Evolutionary conservation across 116 monocot genomes (phyloP), one percentile per base, ranked within the genome.

Genomic region (Zostera marina): DNA sequence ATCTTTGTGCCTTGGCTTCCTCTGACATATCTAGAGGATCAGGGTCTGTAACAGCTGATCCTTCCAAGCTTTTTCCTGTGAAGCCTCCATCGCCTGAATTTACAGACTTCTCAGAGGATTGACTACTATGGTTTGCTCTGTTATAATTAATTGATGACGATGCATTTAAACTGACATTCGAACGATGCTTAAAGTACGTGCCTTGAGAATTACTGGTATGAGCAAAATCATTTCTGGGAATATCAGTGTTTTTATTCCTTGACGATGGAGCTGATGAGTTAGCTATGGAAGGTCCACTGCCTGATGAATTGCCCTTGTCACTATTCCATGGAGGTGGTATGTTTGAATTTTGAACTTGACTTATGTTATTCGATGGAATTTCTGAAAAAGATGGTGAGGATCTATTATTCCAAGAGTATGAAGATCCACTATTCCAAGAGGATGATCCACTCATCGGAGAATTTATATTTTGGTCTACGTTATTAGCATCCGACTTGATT

Each of bases 1-100:
- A 90, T 68, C 96, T 85, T 63, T 82, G 78, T 17, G 96, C 82
- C 64, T 96, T 96, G 23, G 96, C 96, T 67, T 96, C 96, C 76
- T 96, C 96, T 6, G 96, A 96, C 96, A 96, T 96, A 53, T 96
- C 96, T 44, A 85, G 24, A 44, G 96, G 90, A 66, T 96, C 85
- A 38, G 82, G 78, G n/a, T 96, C 96, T 53, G 68, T 77, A 1
- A 96, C 85, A 5, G 76, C 74, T 22, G 89, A 94, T 23, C 88
- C 94, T 60, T 94, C 94, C 76, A 96, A 84, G 68, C 85, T 96
- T 74, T 85, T 96, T 19, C 75, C 79, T 48, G 79, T 38, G 59
- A 65, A 74, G 1, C 62, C 59, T 6, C 60, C 15, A 22, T 68
- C 54, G 58, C 16, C 48, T 6, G 43, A 17, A 59, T 12, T 70